Evolutionary conservation across 768 basidiomycete genomes (phyloP), one percentile per base, ranked within the genome.

Genomic region (Russula vinacea): DNA sequence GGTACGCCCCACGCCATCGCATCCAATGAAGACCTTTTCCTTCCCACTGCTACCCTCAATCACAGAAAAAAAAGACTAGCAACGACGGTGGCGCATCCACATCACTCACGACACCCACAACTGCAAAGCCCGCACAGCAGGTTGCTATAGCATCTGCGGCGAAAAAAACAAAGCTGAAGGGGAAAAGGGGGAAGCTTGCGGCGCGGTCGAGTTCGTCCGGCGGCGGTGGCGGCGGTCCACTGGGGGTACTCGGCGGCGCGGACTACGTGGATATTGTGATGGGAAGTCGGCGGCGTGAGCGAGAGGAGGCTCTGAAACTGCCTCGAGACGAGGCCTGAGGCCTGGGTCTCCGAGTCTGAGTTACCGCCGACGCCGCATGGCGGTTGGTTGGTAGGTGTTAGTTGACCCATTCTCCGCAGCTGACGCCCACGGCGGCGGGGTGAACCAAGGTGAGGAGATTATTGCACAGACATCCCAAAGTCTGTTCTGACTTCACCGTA

Each of bases 231-330:
- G n/a, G 13, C 22, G 10, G 24, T 22, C 29, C 29, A 29, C 26
- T 9, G 17, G 33, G n/a, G 78, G 80, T 91, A 3, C 77, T 91
- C 42, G 89, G 87, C 22, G 88, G 82, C 22, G 89, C 86, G 35
- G 90, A 92, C 73, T 92, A 92, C 71, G 84, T 92, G 52, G 78
- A 82, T 13, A 72, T 92, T 67, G 76, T 90, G 78, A 78, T 85
- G 79, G 89, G 89, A 19, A 79, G 88, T n/a, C 78, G 89, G 64
- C 79, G 80, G 69, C 88, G 83, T 71, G 88, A 84, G 16, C 78
- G 75, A 58, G 79, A 82, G 71, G 90, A 91, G 73, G 88, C 86
- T 8, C 71, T 77, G 49, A 91, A 88, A 68, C 72, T 91, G 47
- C 82, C 83, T 29, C 65, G 56, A 19, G 57, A 58, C 37, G 52